Conservation (phyloP, 2,329 filamentous ascomycete genomes). For the Curvularia sp. region DNA sequence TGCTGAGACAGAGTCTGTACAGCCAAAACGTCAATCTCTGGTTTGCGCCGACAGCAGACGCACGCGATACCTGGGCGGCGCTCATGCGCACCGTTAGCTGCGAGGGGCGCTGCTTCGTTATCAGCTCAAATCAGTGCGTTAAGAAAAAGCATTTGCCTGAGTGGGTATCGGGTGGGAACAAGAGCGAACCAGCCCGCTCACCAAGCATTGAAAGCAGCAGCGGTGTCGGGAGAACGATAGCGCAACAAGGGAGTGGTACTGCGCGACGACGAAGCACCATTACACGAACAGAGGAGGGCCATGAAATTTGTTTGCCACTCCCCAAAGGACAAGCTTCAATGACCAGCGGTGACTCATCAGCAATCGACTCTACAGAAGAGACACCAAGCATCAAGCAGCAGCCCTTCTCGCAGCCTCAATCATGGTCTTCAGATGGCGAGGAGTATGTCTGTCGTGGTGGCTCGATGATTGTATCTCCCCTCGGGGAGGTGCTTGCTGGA, state of each 20-base stretch:
- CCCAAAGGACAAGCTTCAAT: slow-evolving; percentile 18
- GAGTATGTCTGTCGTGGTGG: slow-evolving; percentile 76
- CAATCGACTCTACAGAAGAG: slow-evolving; percentile 36
- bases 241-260: slow-evolving; percentile 13
- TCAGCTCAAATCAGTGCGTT: slow-evolving; percentile 85
- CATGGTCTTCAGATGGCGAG: slow-evolving; percentile 37
- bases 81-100: slow-evolving; percentile 82
- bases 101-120: slow-evolving; percentile 84
- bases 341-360: slow-evolving; percentile 29
- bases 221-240: slow-evolving; percentile 8
- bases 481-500: slow-evolving; percentile 79
- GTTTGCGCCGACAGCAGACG: slow-evolving; percentile 88
- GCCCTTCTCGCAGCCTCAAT: slow-evolving; percentile 13
- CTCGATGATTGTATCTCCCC: slow-evolving; percentile 79
- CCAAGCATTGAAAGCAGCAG: slow-evolving; percentile 8
- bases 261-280: slow-evolving; percentile 52
- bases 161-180: slow-evolving; percentile 58
- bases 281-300: slow-evolving; percentile 50
- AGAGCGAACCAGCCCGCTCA: slow-evolving; percentile 7
- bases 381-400: slow-evolving; percentile 27
- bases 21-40: slow-evolving; percentile 91
- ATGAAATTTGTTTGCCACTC: slow-evolving; percentile 58
- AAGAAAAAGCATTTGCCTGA: slow-evolving; percentile 63
- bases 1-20: slow-evolving; percentile 84
- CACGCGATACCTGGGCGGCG: slow-evolving; percentile 79